Conservation (phyloP, 805 yeast species). For the Kluyveromyces nonfermentans region DNA sequence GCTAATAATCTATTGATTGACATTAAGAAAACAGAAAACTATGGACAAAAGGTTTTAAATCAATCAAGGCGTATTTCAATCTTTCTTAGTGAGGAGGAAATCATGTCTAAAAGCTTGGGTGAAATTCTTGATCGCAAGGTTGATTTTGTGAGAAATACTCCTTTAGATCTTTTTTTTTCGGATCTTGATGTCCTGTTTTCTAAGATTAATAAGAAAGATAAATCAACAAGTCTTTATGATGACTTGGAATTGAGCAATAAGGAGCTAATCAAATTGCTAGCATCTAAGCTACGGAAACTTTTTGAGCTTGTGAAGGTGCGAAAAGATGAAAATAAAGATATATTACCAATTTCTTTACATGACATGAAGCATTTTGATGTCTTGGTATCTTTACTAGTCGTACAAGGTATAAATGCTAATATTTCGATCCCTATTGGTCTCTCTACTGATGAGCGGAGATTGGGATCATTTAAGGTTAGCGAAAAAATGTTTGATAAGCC, state of each 20-base stretch:
- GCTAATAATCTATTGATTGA: too few species aligned
- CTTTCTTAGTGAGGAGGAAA: neutral
- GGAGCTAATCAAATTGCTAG: slow-evolving; percentile 14
- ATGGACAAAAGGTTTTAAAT: too few species aligned
- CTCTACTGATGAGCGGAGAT: slow-evolving; percentile 49
- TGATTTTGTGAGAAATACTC: slow-evolving; percentile 23
- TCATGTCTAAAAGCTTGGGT: slow-evolving; percentile 3
- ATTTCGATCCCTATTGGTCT: slow-evolving; percentile 50
- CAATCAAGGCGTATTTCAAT: too few species aligned
- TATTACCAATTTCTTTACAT: slow-evolving; percentile 63
- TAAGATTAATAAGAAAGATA: slow-evolving; percentile 6
- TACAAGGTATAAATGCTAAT: slow-evolving; percentile 64
- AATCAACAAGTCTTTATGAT: slow-evolving; percentile 8
- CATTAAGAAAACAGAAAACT: too few species aligned
- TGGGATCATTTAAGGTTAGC: slow-evolving; percentile 38
- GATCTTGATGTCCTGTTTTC: slow-evolving; percentile 11
- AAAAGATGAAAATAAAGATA: slow-evolving; percentile 13
- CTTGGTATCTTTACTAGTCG: slow-evolving; percentile 52
- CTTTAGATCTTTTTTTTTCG: slow-evolving; percentile 28
- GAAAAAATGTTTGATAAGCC: slow-evolving; percentile 19
- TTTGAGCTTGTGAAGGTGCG: slow-evolving; percentile 8
- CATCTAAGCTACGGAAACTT: slow-evolving; percentile 9
- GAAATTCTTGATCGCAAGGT: slow-evolving; percentile 21
- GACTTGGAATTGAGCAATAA: slow-evolving; percentile 10
- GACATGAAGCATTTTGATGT: slow-evolving; percentile 71